Percentiles rank a stretch among this genome's conserved stretches.
These are phyloP conservation scores for Nemania diffusa DNA, from an alignment of 2,329 filamentous ascomycete genomes.

Conservation along the genomic window DNA sequence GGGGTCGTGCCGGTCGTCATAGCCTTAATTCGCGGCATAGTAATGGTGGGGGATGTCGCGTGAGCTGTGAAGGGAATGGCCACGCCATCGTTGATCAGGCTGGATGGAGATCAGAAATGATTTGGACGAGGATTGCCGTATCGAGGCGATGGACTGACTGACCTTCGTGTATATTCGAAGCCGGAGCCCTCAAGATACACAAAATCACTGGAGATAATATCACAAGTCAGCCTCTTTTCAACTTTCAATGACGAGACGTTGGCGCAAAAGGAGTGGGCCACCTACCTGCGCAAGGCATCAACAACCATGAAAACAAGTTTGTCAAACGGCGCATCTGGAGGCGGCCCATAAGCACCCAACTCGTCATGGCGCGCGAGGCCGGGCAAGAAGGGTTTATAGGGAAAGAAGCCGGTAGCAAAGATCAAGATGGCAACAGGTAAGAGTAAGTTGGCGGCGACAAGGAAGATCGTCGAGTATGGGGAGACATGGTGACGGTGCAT, in stretches of 20 bases:
- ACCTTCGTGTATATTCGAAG: conserved; percentile 91
- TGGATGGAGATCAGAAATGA: conserved; percentile 50
- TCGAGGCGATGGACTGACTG: conserved; percentile 40
- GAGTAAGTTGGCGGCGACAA: conserved; percentile 77
- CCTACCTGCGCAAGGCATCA: conserved; percentile 88
- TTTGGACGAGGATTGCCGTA: background rate
- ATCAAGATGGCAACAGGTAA: conserved; percentile 78
- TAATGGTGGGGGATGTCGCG: conserved; percentile 96
- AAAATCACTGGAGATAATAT: conserved; percentile 75
- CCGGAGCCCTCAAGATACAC: conserved; percentile 84
- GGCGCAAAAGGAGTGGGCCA: background rate
- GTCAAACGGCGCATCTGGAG: conserved; percentile 79
- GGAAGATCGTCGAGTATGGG: conserved; percentile 53
- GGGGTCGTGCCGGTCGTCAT: conserved; percentile 98
- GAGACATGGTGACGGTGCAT: conserved; percentile 47
- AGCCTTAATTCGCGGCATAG: conserved; percentile 97
- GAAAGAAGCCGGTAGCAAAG: conserved; percentile 95
- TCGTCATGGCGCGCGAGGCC: conserved; percentile 78
- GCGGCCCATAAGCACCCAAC: conserved; percentile 62
- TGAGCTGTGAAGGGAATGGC: conserved; percentile 95
- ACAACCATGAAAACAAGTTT: conserved; percentile 97
- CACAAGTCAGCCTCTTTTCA: conserved; percentile 27
- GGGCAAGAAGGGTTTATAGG: conserved; percentile 92
- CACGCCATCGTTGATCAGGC: conserved; percentile 82
- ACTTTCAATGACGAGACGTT: background rate